Evolutionary conservation across 1,139 yeast genomes (phyloP).

Genomic region (Suhomyces wounanorum): DNA sequence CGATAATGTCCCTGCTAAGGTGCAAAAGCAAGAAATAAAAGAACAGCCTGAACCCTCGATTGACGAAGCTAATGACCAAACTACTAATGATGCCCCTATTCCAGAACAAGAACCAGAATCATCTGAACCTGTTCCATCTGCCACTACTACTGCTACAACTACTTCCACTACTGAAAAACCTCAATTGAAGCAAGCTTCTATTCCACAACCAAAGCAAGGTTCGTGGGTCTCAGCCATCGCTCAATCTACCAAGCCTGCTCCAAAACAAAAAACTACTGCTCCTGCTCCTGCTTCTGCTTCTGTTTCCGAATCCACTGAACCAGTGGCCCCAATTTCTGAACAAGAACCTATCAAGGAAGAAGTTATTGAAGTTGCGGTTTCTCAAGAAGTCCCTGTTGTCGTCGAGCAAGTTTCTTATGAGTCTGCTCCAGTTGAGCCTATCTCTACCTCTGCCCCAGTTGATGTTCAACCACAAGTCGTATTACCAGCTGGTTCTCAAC

Average conservation of each 20-base stretch:
- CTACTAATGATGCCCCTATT: slow-evolving; percentile 14
- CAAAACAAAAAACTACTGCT: slow-evolving; percentile 13
- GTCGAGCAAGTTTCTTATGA: slow-evolving; percentile 17
- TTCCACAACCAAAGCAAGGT: slow-evolving; percentile 36
- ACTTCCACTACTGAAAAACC: slow-evolving; percentile 22
- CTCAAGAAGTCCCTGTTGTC: slow-evolving; percentile 6
- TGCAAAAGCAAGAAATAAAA: slow-evolving; percentile 18
- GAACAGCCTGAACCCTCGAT: slow-evolving; percentile 16
- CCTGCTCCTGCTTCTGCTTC: slow-evolving; percentile 6
- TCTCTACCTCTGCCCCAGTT: slow-evolving; percentile 17
- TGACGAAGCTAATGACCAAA: slow-evolving; percentile 15
- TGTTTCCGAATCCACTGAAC: slow-evolving; percentile 4
- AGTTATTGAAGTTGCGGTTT: slow-evolving; percentile 12
- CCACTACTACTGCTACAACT: slow-evolving; percentile 16
- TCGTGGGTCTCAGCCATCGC: slow-evolving; percentile 66
- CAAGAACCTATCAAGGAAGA: slow-evolving; percentile 11
- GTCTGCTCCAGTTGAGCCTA: slow-evolving; percentile 18
- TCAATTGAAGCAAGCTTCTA: slow-evolving; percentile 32
- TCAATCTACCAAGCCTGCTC: slow-evolving; percentile 46
- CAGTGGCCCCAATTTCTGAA: slow-evolving; percentile 17
- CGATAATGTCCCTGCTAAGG: slow-evolving; percentile 29
- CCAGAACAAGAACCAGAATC: slow-evolving; percentile 13
- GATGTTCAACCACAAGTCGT: slow-evolving; percentile 57
- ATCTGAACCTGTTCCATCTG: slow-evolving; percentile 12
- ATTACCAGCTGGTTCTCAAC: slow-evolving; percentile 56